Evolutionary conservation across 139 green algal genomes (phyloP), one percentile per base, ranked within the genome.

Genomic region (Volvox reticuliferus): DNA sequence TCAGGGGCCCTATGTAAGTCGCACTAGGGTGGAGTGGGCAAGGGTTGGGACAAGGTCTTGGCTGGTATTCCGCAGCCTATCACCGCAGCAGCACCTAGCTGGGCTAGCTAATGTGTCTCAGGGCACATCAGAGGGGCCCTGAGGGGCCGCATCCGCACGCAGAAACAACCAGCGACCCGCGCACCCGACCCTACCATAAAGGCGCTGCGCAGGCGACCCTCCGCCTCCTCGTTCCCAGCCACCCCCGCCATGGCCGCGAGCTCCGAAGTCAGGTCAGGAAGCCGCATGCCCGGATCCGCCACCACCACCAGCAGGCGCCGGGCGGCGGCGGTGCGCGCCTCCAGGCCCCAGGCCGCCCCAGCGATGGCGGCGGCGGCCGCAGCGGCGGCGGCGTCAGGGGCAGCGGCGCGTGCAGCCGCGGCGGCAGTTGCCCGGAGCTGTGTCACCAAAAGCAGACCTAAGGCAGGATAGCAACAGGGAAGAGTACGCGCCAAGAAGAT

Each of bases 221-320:
- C 88, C 50, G 77, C 88, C 62, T 50, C 37, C 14, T 35, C 61
- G 33, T 91, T 84, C 26, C 62, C 79, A 26, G 71, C 80, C 62
- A 91, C 89, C 14, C 50, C 61, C 44, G 91, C 91, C 69, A 95
- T 62, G 0, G 36, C 44, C 14, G 55, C 85, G 24, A 96, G 82
- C 90, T 98, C 95, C 1, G 93, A 86, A 16, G 94, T 94, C 55
- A 98, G 68, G 71, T 95, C 92, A 0, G 88, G 61, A 90, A 98
- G 92, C 55, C 91, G 84, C 91, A 98, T 94, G 78, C 85, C 35
- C 0, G 96, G 94, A 85, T 97, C 95, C 0, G 90, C 90, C 78
- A 97, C 89, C 92, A 98, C 78, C 32, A 95, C 94, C 33, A 92
- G 68, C 86, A 98, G 89, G 33, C 96, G 93, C 22, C 87, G 91